Evolutionary conservation across 116 monocot genomes (phyloP).

Genomic region (Cymodocea nodosa): DNA sequence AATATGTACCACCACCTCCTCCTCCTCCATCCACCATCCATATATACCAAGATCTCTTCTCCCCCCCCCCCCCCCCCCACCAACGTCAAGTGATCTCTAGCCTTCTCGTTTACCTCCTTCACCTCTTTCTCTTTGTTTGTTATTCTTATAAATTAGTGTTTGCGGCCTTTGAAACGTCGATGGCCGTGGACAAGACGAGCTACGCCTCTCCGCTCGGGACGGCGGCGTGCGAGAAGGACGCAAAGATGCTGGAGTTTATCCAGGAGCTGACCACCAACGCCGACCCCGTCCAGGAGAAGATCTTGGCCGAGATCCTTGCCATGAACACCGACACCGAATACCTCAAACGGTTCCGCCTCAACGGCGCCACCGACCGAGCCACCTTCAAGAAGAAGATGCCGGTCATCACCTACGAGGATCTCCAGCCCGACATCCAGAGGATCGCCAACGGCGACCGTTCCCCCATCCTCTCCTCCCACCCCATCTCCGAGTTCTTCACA

Average conservation of each 20-base stretch:
- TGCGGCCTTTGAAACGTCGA: background rate
- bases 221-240: conserved; percentile 51
- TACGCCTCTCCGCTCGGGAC: conserved; percentile 21
- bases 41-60: no score
- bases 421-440: conserved; percentile 67
- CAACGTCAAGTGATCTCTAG: no score
- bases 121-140: background rate
- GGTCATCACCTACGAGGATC: conserved; percentile 70
- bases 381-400: conserved; percentile 58
- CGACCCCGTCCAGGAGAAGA: conserved; percentile 48
- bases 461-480: conserved; percentile 64
- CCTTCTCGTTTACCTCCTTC: background rate
- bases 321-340: conserved; percentile 67
- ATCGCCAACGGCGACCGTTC: conserved; percentile 90
- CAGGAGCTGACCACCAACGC: conserved; percentile 55
- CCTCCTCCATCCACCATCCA: no score
- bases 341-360: conserved; percentile 29
- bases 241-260: conserved; percentile 60
- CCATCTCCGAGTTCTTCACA: conserved; percentile 85
- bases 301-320: conserved; percentile 62
- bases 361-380: conserved; percentile 36
- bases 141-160: no score
- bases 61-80: no score
- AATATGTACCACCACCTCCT: no score
- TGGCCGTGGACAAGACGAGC: conserved; percentile 1